Evolutionary conservation across 805 yeast species (phyloP).

Genomic region (Ogataea populi-albae): DNA sequence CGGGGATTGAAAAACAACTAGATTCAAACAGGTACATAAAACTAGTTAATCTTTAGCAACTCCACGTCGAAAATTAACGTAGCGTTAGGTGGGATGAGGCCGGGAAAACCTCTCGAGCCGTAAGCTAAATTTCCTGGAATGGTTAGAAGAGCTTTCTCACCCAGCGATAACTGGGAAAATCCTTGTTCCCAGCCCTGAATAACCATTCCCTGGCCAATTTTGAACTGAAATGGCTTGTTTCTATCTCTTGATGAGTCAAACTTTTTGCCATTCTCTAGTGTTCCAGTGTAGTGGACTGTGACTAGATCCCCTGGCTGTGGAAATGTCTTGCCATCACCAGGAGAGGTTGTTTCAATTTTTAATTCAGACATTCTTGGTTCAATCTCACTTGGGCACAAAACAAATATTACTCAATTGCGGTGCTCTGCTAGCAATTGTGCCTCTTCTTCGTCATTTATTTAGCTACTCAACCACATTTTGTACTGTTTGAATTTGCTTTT

Average conservation of each 20-base stretch:
- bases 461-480: too few relatives aligned
- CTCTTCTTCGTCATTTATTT: too few relatives aligned
- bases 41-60: constrained; percentile 54
- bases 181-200: constrained; percentile 97
- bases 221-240: constrained; percentile 91
- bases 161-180: constrained; percentile 86
- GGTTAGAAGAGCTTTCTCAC: constrained; percentile 89
- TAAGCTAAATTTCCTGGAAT: constrained; percentile 93
- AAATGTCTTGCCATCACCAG: constrained; percentile 80
- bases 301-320: constrained; percentile 87
- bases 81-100: constrained; percentile 94
- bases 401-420: too few relatives aligned
- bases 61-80: constrained; percentile 86
- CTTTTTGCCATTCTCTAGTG: constrained; percentile 91
- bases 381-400: too few relatives aligned
- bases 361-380: constrained; percentile 29
- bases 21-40: neutral
- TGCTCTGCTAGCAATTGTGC: too few relatives aligned
- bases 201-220: constrained; percentile 94
- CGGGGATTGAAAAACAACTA: neutral
- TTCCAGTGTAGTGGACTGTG: constrained; percentile 94
- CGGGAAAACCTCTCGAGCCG: constrained; percentile 95
- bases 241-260: constrained; percentile 95
- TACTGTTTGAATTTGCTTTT: too few relatives aligned
- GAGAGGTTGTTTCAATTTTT: constrained; percentile 34